phyloP scores from a whole-genome alignment of 78 protist genomes.

The Emiliania huxleyi region DNA sequence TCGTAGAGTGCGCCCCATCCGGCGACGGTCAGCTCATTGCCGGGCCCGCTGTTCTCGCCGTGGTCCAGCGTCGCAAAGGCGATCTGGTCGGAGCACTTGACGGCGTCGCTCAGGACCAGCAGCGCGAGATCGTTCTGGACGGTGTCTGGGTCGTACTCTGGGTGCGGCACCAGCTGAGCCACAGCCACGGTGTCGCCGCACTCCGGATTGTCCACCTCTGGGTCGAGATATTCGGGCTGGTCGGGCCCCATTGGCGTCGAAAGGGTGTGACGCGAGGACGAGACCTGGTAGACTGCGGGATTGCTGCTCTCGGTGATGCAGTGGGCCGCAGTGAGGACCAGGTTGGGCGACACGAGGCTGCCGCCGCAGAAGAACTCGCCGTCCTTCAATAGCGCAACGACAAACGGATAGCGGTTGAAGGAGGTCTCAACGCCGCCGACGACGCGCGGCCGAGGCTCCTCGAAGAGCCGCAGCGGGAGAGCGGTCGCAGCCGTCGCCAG shows the following conservation, averaged over 20 bases:
- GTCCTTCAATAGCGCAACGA: background rate
- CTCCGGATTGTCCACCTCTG: background rate
- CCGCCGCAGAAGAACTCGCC: background rate
- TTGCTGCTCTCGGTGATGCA: background rate
- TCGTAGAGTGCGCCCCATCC: background rate
- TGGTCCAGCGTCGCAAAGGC: background rate
- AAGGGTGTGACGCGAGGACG: background rate
- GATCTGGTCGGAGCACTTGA: background rate
- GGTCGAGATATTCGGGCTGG: background rate
- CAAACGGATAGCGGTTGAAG: background rate
- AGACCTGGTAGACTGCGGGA: background rate
- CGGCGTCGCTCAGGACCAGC: background rate
- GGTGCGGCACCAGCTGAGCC: background rate
- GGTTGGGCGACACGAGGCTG: background rate
- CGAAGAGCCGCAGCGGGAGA: too few relatives aligned
- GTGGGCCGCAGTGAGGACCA: background rate
- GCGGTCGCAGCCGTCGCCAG: too few relatives aligned
- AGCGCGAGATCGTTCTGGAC: background rate
- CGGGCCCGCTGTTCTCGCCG: background rate
- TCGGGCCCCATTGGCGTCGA: background rate
- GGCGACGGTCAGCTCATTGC: background rate
- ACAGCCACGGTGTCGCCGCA: background rate
- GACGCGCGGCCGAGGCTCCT: background rate
- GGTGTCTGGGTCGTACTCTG: background rate
- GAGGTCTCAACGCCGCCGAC: background rate